Evolutionary conservation across 2,329 filamentous ascomycete species (phyloP).

Genomic region (Lachnellula cervina): DNA sequence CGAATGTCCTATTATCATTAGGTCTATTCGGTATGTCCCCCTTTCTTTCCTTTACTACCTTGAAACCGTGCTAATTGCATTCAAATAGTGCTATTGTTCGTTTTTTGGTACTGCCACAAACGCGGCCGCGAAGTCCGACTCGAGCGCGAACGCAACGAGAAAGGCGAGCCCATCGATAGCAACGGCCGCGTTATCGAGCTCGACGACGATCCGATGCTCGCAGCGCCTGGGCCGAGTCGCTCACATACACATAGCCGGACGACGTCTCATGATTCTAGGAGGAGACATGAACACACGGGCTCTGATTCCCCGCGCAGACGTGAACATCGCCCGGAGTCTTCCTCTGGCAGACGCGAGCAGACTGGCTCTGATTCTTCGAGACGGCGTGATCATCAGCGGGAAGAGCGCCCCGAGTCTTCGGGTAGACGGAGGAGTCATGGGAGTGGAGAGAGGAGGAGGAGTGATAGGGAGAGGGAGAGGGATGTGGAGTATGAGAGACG

Average conservation of each 20-base stretch:
- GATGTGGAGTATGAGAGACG: background rate
- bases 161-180: background rate
- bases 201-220: conserved; percentile 22
- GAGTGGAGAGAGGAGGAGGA: background rate
- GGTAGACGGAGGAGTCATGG: background rate
- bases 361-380: no score
- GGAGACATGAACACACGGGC: background rate
- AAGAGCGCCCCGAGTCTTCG: background rate
- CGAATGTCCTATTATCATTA: conserved; percentile 86
- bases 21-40: conserved; percentile 73
- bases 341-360: no score
- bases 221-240: background rate
- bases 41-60: background rate
- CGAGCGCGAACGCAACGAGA: conserved; percentile 18
- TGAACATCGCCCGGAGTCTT: no score
- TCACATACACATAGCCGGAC: background rate
- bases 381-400: no score
- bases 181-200: conserved; percentile 25
- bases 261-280: conserved; percentile 1
- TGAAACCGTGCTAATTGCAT: background rate
- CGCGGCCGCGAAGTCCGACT: conserved; percentile 82
- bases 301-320: background rate
- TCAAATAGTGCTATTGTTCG: conserved; percentile 69
- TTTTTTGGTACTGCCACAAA: conserved; percentile 98
- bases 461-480: background rate